Base-by-base conservation (phyloP, 805 yeast genomes). In the Metschnikowia peoriensis region DNA sequence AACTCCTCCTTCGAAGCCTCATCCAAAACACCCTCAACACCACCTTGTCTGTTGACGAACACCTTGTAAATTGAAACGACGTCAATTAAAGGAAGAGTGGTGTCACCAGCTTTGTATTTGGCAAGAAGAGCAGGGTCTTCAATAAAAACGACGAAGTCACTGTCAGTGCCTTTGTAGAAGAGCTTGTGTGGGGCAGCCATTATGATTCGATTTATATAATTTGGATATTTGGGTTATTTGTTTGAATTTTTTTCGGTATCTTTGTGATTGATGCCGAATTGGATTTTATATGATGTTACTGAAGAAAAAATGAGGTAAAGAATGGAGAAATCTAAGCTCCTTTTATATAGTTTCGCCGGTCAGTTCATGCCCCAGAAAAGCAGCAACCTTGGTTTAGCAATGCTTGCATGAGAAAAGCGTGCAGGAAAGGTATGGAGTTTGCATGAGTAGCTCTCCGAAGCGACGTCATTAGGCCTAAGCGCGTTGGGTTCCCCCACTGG, bases 1-100 rank as follows among this genome's bases (percentile, higher is more conserved):
- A 89, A 65, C 54, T 84, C 87, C 16, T 75, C 71, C 51, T 81
- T 79, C 7, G 93, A 85, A 2, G 93, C 96, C 61, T 81, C 84
- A 47, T 85, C 88, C 28, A 87, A 65, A 8, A 78, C 76, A 51
- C 96, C 96, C 60, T 82, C 88, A 4, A 83, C 71, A 34, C 96
- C 96, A 44, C 88, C 86, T 27, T 73, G 75, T 54, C 78, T 77
- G 51, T 82, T 80, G 22, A 80, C 75, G 64, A 77, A 90, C n/a
- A 89, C 77, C 61, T 85, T 80, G 72, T 80, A 88, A 8, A 78
- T 74, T 0, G 85, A 84, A 1, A 88, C 83, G 5, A 86, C 79
- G 40, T 81, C 84, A 11, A 82, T 72, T 52, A 86, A 71, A 22
- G 93, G 85, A 17, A 82, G 67, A 12, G 83, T 69, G 35, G 77